Evolutionary conservation across 768 basidiomycete species (phyloP), one percentile per base, ranked within the genome.

Genomic region (Xerocomus potaroensis): DNA sequence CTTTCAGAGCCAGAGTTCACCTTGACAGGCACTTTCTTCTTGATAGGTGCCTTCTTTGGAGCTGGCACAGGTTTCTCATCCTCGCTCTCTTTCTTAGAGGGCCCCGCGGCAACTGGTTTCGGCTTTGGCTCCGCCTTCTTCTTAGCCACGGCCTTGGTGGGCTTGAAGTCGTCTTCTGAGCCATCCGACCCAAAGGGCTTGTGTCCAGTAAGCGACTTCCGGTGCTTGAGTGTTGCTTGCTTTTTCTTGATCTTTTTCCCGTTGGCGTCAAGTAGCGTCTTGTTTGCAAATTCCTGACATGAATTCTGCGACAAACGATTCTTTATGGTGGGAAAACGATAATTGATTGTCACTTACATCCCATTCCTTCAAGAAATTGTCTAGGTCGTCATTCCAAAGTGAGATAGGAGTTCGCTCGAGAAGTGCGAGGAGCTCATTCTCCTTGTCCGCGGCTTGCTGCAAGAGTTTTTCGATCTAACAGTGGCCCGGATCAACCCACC

Each of bases 321-420:
- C 19, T 35, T 30, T 10, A 34, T 21, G 1, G 5, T 23, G 5
- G 11, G 8, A 21, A 18, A 27, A 29, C 43, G 41, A 37, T 19
- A 16, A 33, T 15, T 12, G 31, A 47, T 45, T n/a, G 32, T 8
- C 11, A 71, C 85, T 52, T 53, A 88, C 94, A 69, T 87, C 77
- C 92, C 92, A 97, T 63, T 87, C 83, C 23, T 67, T 75, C 33
- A 91, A 63, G 75, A 98, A 94, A 30, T 63, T 69, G 55, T 96
- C 91, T 15, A 99, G 72, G 58, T 99, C 95, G 8, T 73, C 71
- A 57, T 91, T 88, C 95, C 95, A 99, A 53, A 99, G 72, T 51
- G 87, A 79, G 49, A 79, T 81, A 0, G 92, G 90, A 0, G 81
- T 80, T 49, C 84, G 82, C 52, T 85, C 79, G 18, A 97, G 80